Conservation (phyloP, 2,329 filamentous ascomycete species). For the Sporothrix brasiliensis region DNA sequence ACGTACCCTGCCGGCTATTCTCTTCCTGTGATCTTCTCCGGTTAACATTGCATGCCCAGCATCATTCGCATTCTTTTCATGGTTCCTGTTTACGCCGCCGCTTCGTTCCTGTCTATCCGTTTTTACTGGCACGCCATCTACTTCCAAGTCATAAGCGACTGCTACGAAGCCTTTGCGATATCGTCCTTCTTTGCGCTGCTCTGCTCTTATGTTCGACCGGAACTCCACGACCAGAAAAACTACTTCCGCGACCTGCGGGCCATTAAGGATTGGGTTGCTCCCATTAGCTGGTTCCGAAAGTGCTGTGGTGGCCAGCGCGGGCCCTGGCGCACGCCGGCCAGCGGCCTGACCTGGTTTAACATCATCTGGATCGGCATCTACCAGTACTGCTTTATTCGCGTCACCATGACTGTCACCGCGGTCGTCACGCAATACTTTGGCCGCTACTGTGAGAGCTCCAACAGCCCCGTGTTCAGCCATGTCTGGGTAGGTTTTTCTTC, state of each 20-base stretch:
- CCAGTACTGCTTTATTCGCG: constrained; percentile 82
- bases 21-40: background rate
- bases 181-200: constrained; percentile 83
- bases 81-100: constrained; percentile 77
- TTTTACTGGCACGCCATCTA: constrained; percentile 80
- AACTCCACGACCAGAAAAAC: constrained; percentile 77
- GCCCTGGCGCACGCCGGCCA: constrained; percentile 72
- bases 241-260: constrained; percentile 73
- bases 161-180: constrained; percentile 88
- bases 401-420: constrained; percentile 76
- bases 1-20: constrained; percentile 37
- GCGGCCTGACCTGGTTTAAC: constrained; percentile 89
- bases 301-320: constrained; percentile 71
- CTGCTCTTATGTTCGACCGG: constrained; percentile 77
- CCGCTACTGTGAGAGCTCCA: constrained; percentile 76
- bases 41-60: constrained; percentile 46
- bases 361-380: constrained; percentile 81
- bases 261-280: constrained; percentile 72
- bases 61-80: constrained; percentile 89
- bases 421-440: constrained; percentile 70
- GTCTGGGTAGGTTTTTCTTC: constrained; percentile 65
- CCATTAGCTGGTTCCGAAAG: constrained; percentile 69
- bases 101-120: constrained; percentile 71
- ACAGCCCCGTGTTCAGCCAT: constrained; percentile 77
- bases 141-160: constrained; percentile 78